Evolutionary conservation across 208 protist genomes (phyloP).

Genomic region (Trypanosoma congolense): DNA sequence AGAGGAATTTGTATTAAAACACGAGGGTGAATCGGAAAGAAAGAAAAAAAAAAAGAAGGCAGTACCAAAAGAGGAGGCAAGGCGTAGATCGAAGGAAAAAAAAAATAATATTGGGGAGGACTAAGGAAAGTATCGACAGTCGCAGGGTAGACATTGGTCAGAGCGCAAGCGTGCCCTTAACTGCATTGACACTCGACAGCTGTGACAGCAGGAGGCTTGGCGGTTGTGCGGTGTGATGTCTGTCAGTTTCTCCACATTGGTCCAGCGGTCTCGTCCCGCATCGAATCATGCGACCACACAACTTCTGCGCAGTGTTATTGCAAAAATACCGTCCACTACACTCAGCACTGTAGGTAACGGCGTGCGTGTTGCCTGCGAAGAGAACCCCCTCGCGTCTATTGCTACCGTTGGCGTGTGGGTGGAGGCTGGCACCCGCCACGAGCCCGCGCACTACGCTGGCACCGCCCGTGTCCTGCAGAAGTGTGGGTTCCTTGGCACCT

Average conservation of each 20-base stretch:
- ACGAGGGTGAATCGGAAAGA: too few species aligned
- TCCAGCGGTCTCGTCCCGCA: slow-evolving; percentile 73
- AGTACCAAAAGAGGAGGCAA: too few species aligned
- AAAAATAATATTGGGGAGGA: too few species aligned
- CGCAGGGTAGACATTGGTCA: too few species aligned
- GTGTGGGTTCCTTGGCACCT: slow-evolving; percentile 97
- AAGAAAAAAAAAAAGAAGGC: too few species aligned
- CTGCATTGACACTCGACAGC: too few species aligned
- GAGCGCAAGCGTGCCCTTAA: too few species aligned
- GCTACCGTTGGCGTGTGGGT: slow-evolving; percentile 97
- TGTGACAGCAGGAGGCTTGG: too few species aligned
- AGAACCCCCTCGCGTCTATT: slow-evolving; percentile 82
- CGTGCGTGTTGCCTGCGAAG: slow-evolving; percentile 95
- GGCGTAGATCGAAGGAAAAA: too few species aligned
- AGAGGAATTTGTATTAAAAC: too few species aligned
- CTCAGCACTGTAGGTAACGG: slow-evolving; percentile 92
- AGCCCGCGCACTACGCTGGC: slow-evolving; percentile 94
- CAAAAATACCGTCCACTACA: slow-evolving; percentile 82
- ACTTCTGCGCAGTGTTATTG: slow-evolving; percentile 62
- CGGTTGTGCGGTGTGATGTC: slow-evolving; percentile 37
- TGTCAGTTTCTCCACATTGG: slow-evolving; percentile 80
- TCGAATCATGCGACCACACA: slow-evolving; percentile 64
- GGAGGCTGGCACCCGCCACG: slow-evolving; percentile 94
- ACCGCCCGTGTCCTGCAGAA: slow-evolving; percentile 98
- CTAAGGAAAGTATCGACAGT: too few species aligned